phyloP scores from a whole-genome alignment of 805 yeast species.

The Suhomyces pyralidae region DNA sequence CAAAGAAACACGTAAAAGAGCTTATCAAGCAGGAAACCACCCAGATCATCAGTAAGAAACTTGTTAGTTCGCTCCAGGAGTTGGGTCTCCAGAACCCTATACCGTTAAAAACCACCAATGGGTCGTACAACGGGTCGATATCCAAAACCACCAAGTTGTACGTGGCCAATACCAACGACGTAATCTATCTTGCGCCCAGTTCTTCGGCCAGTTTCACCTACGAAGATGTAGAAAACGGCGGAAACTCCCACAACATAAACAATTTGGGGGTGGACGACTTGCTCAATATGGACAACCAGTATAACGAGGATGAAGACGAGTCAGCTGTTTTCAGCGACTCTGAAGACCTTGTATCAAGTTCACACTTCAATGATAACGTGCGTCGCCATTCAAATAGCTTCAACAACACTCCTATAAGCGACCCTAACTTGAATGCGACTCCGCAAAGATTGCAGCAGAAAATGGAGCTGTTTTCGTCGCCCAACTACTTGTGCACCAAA shows the following conservation, averaged over 20 bases:
- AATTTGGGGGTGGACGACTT: conserved; percentile 6
- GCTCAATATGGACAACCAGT: conserved; percentile 1
- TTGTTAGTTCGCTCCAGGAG: conserved; percentile 26
- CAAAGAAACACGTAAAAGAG: conserved; percentile 32
- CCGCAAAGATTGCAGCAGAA: conserved; percentile 17
- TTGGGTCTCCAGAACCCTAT: conserved; percentile 41
- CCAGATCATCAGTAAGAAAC: conserved; percentile 34
- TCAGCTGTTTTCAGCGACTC: conserved; percentile 11
- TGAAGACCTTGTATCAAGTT: conserved; percentile 5
- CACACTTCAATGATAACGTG: neutral
- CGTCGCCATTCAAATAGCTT: conserved; percentile 2
- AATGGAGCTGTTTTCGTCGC: conserved; percentile 26
- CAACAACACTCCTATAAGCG: conserved; percentile 2
- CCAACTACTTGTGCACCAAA: conserved; percentile 34
- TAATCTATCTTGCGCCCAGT: conserved; percentile 39
- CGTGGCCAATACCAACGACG: conserved; percentile 39
- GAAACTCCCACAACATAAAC: conserved; percentile 5
- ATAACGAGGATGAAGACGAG: conserved; percentile 7
- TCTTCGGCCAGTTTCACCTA: conserved; percentile 38
- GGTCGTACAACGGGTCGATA: conserved; percentile 18
- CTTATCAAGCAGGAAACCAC: conserved; percentile 39
- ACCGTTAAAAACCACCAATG: conserved; percentile 28
- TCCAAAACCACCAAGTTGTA: conserved; percentile 30
- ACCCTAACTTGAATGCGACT: conserved; percentile 9
- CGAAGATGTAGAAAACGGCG: conserved; percentile 44